phyloP scores from a whole-genome alignment of 2,329 filamentous ascomycete species.

The Thelonectria blattea region DNA sequence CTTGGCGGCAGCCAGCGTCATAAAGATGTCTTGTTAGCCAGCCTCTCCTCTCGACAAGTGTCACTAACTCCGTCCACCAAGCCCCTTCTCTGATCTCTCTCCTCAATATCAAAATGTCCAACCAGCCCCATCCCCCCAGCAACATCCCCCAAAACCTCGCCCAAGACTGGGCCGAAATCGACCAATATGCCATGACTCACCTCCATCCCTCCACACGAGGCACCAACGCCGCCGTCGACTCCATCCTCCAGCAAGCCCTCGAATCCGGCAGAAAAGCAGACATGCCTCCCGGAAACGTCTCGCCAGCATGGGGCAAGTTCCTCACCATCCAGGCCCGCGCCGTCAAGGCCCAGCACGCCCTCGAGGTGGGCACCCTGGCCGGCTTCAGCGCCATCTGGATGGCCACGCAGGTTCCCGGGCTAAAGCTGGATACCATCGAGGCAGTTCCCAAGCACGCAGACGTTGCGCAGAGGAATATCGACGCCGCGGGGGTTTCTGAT shows the following conservation, averaged over 20 bases:
- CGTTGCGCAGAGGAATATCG: slow-evolving; percentile 7
- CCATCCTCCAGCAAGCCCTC: neutral
- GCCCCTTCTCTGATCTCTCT: neutral
- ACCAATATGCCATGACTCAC: slow-evolving; percentile 2
- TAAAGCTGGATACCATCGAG: slow-evolving; percentile 7
- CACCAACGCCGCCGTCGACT: neutral
- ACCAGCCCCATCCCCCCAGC: too few species aligned
- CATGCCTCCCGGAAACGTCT: slow-evolving; percentile 12
- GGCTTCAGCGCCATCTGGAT: slow-evolving; percentile 17
- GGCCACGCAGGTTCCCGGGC: neutral
- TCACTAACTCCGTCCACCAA: too few species aligned
- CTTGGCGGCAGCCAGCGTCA: too few species aligned
- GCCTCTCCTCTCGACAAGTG: too few species aligned
- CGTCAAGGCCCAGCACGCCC: slow-evolving; percentile 4
- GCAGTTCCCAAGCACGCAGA: slow-evolving; percentile 8
- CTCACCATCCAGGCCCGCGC: slow-evolving; percentile 8
- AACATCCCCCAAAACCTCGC: neutral
- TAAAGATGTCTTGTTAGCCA: too few species aligned
- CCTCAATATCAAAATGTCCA: neutral
- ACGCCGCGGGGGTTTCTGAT: neutral
- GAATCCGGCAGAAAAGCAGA: neutral
- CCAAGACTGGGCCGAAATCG: neutral
- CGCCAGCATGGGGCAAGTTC: slow-evolving; percentile 12
- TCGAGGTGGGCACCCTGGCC: slow-evolving; percentile 14
- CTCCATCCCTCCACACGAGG: neutral